phyloP scores from a whole-genome alignment of 495 filamentous ascomycete genomes.

The Penicillium desertorum region DNA sequence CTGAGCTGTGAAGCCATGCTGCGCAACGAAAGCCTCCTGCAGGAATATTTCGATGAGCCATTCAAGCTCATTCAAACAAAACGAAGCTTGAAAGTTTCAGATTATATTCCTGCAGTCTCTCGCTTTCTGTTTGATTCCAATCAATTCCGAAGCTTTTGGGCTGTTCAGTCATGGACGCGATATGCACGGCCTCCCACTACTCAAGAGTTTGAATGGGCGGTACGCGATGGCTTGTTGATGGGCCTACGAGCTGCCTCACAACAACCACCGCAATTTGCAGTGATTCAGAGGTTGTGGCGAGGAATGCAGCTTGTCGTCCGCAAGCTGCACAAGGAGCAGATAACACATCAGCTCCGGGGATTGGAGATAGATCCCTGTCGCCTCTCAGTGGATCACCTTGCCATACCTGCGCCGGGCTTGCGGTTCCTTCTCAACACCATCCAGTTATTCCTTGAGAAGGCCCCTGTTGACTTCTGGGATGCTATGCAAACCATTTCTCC shows the following conservation, averaged over 20 bases:
- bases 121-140: slow-evolving; percentile 74
- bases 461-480: slow-evolving; percentile 79
- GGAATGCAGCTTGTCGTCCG: slow-evolving; percentile 69
- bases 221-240: slow-evolving; percentile 61
- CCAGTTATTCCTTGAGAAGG: slow-evolving; percentile 65
- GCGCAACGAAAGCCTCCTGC: slow-evolving; percentile 50
- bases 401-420: slow-evolving; percentile 58
- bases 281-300: slow-evolving; percentile 69
- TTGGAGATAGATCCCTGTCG: slow-evolving; percentile 78
- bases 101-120: slow-evolving; percentile 74
- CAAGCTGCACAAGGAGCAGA: slow-evolving; percentile 68
- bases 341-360: slow-evolving; percentile 72
- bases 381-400: slow-evolving; percentile 72
- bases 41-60: slow-evolving; percentile 67
- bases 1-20: slow-evolving; percentile 63
- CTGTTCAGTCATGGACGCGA: slow-evolving; percentile 62
- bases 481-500: slow-evolving; percentile 77
- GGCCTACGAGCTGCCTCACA: slow-evolving; percentile 40
- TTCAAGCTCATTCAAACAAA: slow-evolving; percentile 75
- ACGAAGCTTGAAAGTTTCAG: slow-evolving; percentile 64
- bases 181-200: slow-evolving; percentile 56
- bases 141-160: slow-evolving; percentile 61
- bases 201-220: slow-evolving; percentile 79
- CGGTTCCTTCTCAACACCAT: slow-evolving; percentile 64
- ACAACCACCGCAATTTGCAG: slow-evolving; percentile 48